Evolutionary conservation across 2,329 filamentous ascomycete species (phyloP), one percentile per base, ranked within the genome.

Genomic region (Nemania diffusa): DNA sequence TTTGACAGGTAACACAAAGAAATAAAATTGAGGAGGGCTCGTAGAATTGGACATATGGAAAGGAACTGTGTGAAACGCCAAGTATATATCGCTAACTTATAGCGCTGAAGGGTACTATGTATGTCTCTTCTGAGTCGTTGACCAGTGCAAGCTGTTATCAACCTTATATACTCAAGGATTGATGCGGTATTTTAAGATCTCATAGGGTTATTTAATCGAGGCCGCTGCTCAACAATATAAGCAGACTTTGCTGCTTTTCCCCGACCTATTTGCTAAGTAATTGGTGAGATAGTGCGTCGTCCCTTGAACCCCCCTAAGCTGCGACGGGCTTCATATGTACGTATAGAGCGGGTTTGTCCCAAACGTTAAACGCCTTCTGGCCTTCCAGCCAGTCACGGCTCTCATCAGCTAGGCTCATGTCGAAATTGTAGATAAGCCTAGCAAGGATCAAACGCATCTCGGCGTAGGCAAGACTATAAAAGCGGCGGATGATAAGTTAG

Each of bases 371-470:
- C 7, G 74, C 74, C 58, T 68, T 75, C 67, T 80, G 79, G 24
- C 67, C 57, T 0, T 72, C 68, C 4, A 74, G 13, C 78, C 79
- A 80, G 20, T 72, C 51, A 2, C 57, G 46, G 26, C 71, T 72
- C 46, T 78, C 75, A 1, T 76, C 70, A 0, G 65, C 64, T 3
- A 81, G 64, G 13, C 57, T 62, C 67, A 82, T 66, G 51, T 82
- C 79, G 67, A 82, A 82, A 55, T 79, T 78, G 57, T 72, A 82
- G 1, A 82, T 51, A 7, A 82, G 57, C 17, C 74, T 75, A 2
- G 79, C 77, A 4, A 82, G 67, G 37, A 81, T 79, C 27, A 82
- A 64, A 15, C 80, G 77, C 79, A 82, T 81, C 71, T 82, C 81
- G n/a, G 75, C 76, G 56, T 81, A 80, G 13, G 81, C 81, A 27